Base-by-base conservation (phyloP, 768 basidiomycete species). In the Leccinum pellstonianum region DNA sequence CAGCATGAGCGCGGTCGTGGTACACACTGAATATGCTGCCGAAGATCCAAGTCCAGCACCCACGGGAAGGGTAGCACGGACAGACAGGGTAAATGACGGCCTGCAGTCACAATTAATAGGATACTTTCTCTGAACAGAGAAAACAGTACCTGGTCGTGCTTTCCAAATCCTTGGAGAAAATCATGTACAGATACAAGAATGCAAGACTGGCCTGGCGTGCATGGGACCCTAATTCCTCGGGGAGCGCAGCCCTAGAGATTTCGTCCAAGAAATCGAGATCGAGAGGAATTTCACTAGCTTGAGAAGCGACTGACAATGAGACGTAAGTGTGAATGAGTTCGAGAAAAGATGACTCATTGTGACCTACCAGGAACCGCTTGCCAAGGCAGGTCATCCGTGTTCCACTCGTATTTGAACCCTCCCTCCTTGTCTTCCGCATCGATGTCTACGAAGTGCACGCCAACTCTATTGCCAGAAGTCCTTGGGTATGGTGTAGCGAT, bases 41-140 rank as follows among this genome's bases (percentile, higher is more conserved):
- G 95, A 97, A 12, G 96, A 98, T 23, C 97, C 97, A 52, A 98
- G 87, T 50, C 97, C 97, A 15, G 97, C 97, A 8, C 93, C 90
- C 58, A 98, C 87, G 29, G 97, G 97, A 5, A 98, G 82, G 23
- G 93, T 91, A 35, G 93, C 88, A 50, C 96, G 92, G 41, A 88
- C 84, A 23, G 86, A 81, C 71, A 96, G 89, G 64, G 88, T 86
- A 73, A 94, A 84, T 0, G 87, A 81, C 10, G 88, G 89, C 58
- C 93, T 95, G 62, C 19, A 11, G 35, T 4, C 1, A 58, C 17
- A 46, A 58, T 41, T 14, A 52, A 62, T 25, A 49, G 41, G 37
- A 54, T 60, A 52, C 59, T 61, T 66, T 50, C 53, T 62, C 31
- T 57, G 33, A 23, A 54, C 23, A 52, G 47, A 58, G 76, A 43